Conservation (phyloP, 192 early-diverging fungal species). For the Linnemannia zychae region DNA sequence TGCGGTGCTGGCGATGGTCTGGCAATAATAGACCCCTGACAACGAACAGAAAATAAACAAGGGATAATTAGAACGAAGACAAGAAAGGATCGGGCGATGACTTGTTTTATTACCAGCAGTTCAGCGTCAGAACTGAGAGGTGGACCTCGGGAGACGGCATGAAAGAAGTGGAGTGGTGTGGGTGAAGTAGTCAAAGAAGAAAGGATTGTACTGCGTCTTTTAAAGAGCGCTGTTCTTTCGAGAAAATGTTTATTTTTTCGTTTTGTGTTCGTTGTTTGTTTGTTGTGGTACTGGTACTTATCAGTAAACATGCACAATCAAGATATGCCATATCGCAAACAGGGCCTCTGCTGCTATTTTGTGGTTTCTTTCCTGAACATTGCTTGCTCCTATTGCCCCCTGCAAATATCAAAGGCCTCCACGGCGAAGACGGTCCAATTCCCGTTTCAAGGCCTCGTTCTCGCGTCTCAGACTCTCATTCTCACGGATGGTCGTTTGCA, state of each 20-base stretch:
- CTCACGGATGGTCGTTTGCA: slow-evolving; percentile 39
- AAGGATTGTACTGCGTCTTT: neutral
- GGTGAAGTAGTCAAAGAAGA: neutral
- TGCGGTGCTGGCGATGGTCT: slow-evolving; percentile 58
- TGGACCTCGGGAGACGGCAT: neutral
- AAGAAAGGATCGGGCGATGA: slow-evolving; percentile 7
- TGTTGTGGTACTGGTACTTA: neutral
- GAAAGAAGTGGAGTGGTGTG: neutral
- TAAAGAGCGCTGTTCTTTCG: neutral
- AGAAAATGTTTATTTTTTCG: neutral
- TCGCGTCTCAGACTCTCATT: slow-evolving; percentile 53
- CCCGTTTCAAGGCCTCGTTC: slow-evolving; percentile 51
- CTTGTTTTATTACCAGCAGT: slow-evolving; percentile 60
- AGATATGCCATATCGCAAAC: neutral
- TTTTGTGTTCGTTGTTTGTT: neutral
- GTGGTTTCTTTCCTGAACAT: neutral
- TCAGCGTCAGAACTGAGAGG: slow-evolving; percentile 30
- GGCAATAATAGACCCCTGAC: slow-evolving; percentile 20
- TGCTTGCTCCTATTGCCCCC: neutral
- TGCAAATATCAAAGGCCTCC: neutral
- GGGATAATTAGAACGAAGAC: too few relatives aligned
- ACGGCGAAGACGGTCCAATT: slow-evolving; percentile 46
- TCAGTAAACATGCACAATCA: neutral
- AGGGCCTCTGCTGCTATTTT: neutral
- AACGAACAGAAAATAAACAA: neutral